Conservation (phyloP, 768 basidiomycete genomes). For the Leccinum truebloodii region DNA sequence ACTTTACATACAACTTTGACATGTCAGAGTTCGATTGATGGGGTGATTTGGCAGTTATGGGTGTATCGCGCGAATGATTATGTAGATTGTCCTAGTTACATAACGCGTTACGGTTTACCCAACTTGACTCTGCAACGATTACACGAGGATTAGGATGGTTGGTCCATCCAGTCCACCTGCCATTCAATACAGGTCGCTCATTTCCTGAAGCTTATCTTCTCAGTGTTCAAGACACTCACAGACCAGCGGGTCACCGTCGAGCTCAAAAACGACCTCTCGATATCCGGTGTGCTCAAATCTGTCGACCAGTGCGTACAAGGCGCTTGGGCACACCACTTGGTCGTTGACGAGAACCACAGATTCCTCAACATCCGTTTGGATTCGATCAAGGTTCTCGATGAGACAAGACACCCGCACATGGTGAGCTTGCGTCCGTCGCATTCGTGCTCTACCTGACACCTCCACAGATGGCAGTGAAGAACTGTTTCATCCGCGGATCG, state of each 20-base stretch:
- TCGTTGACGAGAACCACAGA: slow-evolving; percentile 40
- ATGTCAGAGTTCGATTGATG: slow-evolving; percentile 37
- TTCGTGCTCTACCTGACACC: background rate
- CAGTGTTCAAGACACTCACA: slow-evolving; percentile 98
- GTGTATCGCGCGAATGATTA: background rate
- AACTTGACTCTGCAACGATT: background rate
- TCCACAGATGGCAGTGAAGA: slow-evolving; percentile 93
- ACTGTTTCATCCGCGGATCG: slow-evolving; percentile 98
- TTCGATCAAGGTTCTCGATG: slow-evolving; percentile 89
- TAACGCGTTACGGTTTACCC: background rate
- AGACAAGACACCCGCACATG: slow-evolving; percentile 96
- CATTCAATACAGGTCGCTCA: slow-evolving; percentile 8
- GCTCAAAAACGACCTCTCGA: slow-evolving; percentile 97
- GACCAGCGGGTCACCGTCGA: slow-evolving; percentile 97
- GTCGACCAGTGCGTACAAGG: slow-evolving; percentile 84
- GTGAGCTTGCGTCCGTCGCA: slow-evolving; percentile 42
- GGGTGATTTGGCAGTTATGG: background rate
- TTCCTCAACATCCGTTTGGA: slow-evolving; percentile 97
- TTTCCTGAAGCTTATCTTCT: slow-evolving; percentile 74
- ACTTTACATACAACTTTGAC: slow-evolving; percentile 35
- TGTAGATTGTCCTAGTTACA: slow-evolving; percentile 5
- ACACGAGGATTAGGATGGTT: slow-evolving; percentile 26
- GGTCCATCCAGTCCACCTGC: slow-evolving; percentile 4
- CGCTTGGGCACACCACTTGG: background rate
- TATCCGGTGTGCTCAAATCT: slow-evolving; percentile 93